These are phyloP conservation scores for Tephrocybe sp. DNA, from an alignment of 768 basidiomycete genomes.

Conservation along the genomic window DNA sequence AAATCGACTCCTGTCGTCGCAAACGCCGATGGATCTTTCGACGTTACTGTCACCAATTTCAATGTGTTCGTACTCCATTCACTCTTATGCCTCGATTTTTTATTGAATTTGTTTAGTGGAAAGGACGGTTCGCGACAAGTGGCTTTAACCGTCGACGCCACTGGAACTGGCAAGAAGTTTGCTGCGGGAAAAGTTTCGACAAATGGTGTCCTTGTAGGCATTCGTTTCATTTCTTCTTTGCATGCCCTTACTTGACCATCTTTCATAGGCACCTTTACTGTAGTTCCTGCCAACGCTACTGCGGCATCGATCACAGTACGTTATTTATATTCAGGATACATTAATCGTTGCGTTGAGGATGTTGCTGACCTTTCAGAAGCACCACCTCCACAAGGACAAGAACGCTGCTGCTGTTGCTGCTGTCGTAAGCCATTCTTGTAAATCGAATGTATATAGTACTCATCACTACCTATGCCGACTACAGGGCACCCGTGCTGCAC, in stretches of 20 bases:
- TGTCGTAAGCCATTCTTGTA: too few species aligned
- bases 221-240: not conserved
- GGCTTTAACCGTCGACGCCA: slow-evolving; percentile 43
- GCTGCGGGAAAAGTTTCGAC: slow-evolving; percentile 36
- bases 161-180: slow-evolving; percentile 41
- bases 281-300: too few species aligned
- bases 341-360: too few species aligned
- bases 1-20: slow-evolving; percentile 36
- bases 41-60: slow-evolving; percentile 42
- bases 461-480: too few species aligned
- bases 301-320: too few species aligned
- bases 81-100: not conserved
- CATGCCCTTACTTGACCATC: not conserved
- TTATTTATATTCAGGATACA: too few species aligned
- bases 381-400: too few species aligned
- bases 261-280: slow-evolving; percentile 39
- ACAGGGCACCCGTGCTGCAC: slow-evolving; percentile 41
- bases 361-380: too few species aligned
- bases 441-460: too few species aligned
- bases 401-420: too few species aligned
- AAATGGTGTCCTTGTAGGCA: slow-evolving; percentile 50
- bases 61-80: slow-evolving; percentile 34
- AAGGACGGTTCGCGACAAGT: slow-evolving; percentile 49
- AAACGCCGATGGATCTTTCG: slow-evolving; percentile 42
- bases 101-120: slow-evolving; percentile 27